phyloP scores from a whole-genome alignment of 108 stramenopile species.

The Seminavis robusta region DNA sequence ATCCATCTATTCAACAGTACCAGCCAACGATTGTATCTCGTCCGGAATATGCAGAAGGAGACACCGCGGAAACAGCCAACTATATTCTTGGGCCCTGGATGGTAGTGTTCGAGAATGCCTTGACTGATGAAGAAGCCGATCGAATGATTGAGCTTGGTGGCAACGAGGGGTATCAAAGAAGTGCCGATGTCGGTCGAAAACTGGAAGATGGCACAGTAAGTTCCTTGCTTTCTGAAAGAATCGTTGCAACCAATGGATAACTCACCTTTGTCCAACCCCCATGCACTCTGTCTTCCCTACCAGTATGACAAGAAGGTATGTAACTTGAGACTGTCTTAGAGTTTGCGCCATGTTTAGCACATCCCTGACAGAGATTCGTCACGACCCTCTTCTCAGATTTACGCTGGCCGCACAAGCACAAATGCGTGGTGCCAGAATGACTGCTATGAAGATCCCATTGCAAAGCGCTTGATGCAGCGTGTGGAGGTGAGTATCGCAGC shows the following conservation, averaged over 20 bases:
- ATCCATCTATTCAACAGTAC: conserved; percentile 38
- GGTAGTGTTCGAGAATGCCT: conserved; percentile 79
- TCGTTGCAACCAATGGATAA: too few species aligned
- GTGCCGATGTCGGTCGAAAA: conserved; percentile 66
- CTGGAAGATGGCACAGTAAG: conserved; percentile 67
- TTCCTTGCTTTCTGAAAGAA: too few species aligned
- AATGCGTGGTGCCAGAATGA: conserved; percentile 75
- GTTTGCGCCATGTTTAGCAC: too few species aligned
- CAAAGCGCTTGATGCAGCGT: conserved; percentile 31
- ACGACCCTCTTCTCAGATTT: too few species aligned
- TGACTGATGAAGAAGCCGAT: conserved; percentile 73
- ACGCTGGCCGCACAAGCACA: conserved; percentile 24
- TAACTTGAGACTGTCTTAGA: too few species aligned
- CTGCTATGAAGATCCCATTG: conserved; percentile 48
- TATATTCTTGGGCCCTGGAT: conserved; percentile 75
- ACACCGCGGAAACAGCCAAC: conserved; percentile 27
- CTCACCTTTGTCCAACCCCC: too few species aligned
- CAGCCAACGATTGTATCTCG: conserved; percentile 56
- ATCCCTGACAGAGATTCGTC: too few species aligned
- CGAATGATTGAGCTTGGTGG: conserved; percentile 63
- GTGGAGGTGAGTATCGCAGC: too few species aligned
- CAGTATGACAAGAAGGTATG: too few species aligned
- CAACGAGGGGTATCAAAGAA: conserved; percentile 67
- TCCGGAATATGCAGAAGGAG: conserved; percentile 23
- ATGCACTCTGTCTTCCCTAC: too few species aligned